Percentiles rank a stretch among this genome's conserved stretches.
phyloP scores from a whole-genome alignment of 176 grass and related monocot species.

The Zoysia pacifica region DNA sequence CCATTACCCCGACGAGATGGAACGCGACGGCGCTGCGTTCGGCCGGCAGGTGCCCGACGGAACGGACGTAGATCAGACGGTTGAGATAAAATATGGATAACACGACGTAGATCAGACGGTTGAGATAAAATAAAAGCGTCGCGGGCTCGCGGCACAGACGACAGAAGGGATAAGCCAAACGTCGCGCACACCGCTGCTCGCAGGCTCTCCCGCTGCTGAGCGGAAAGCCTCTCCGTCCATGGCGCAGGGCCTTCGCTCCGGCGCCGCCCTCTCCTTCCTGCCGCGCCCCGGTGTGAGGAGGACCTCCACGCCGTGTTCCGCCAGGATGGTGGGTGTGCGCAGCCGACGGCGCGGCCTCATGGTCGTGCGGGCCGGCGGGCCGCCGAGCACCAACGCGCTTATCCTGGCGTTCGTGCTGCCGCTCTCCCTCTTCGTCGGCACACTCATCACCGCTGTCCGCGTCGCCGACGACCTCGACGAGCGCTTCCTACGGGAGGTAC shows the following conservation, averaged over 20 bases:
- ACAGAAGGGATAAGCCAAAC: not conserved
- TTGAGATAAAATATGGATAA: too few relatives aligned
- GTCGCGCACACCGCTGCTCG: not conserved
- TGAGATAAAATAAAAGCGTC: too few relatives aligned
- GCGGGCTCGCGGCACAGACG: not conserved
- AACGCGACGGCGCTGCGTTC: too few relatives aligned
- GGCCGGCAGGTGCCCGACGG: too few relatives aligned
- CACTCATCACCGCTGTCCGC: conserved; percentile 58
- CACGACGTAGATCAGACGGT: too few relatives aligned
- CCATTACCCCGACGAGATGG: too few relatives aligned
- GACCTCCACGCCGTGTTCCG: not conserved
- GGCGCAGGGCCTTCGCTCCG: conserved; percentile 13
- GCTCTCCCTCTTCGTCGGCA: conserved; percentile 76
- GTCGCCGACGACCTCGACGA: conserved; percentile 79
- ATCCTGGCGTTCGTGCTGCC: conserved; percentile 89
- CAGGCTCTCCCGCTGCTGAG: not conserved
- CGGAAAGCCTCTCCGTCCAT: not conserved
- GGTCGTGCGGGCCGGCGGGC: conserved; percentile 64
- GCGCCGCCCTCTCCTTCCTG: not conserved
- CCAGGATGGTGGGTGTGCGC: not conserved
- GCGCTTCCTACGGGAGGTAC: conserved; percentile 77
- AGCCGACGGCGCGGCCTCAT: conserved; percentile 25
- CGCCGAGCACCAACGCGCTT: conserved; percentile 65
- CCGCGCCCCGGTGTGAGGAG: not conserved
- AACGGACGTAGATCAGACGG: too few relatives aligned